Percentiles rank a stretch among this genome's conserved stretches.
Evolutionary conservation across 441 rosid species (phyloP).

Genomic region (Rhodomyrtus psidioides): DNA sequence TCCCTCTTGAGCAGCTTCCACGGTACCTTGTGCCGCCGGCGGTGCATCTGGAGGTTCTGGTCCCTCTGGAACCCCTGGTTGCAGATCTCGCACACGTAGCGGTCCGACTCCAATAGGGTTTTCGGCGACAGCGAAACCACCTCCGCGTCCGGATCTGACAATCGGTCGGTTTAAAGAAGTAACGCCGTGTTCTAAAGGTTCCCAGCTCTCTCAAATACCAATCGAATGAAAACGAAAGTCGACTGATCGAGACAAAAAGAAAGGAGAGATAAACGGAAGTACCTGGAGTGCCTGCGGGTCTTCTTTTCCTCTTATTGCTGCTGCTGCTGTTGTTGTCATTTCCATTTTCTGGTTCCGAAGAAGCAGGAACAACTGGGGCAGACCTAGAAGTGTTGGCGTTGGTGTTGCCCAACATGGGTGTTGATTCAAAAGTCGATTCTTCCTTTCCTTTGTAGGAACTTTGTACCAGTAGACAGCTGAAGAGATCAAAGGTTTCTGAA

Average conservation of each 20-base stretch:
- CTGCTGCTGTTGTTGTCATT: not conserved
- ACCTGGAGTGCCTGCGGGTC: constrained; percentile 15
- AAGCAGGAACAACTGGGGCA: not conserved
- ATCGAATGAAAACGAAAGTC: not conserved
- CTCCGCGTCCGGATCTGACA: constrained; percentile 14
- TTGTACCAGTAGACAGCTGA: not conserved
- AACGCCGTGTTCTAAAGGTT: not conserved
- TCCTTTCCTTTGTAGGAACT: not conserved
- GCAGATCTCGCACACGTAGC: constrained; percentile 16
- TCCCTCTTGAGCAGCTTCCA: constrained; percentile 2
- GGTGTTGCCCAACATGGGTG: not conserved
- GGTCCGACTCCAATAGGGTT: constrained; percentile 14
- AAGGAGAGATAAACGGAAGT: not conserved
- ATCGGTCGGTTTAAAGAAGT: not conserved
- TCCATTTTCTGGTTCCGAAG: not conserved
- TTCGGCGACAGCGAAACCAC: constrained; percentile 11
- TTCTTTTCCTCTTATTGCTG: constrained; percentile 6
- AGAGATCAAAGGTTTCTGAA: not conserved
- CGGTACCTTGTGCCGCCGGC: constrained; percentile 1
- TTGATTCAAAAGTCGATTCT: not conserved
- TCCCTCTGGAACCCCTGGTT: constrained; percentile 16
- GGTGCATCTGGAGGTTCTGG: constrained; percentile 19
- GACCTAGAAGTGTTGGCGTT: not conserved
- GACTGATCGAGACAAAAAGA: not conserved
- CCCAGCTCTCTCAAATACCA: not conserved